phyloP scores from a whole-genome alignment of 2,329 filamentous ascomycete genomes.

The Fonsecaea pugnacius region DNA sequence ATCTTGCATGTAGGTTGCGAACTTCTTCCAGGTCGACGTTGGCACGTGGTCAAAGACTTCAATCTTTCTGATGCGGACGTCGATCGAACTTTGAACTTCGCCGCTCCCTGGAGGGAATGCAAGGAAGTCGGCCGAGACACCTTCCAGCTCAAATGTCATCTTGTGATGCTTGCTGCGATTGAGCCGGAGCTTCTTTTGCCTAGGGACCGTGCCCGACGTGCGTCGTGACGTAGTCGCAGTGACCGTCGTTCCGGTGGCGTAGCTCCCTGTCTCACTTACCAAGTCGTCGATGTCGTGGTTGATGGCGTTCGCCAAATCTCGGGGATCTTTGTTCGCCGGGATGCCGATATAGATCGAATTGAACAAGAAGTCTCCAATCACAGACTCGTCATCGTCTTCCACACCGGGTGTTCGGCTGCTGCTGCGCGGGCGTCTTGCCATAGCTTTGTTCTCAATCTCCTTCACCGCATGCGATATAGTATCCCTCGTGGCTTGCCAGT shows the following conservation, averaged over 20 bases:
- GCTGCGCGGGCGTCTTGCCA: constrained; percentile 68
- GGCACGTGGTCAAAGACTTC: constrained; percentile 94
- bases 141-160: constrained; percentile 89
- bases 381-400: constrained; percentile 74
- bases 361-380: constrained; percentile 94
- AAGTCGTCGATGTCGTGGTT: constrained; percentile 86
- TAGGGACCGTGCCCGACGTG: constrained; percentile 39
- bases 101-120: constrained; percentile 75
- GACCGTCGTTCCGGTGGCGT: constrained; percentile 71
- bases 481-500: constrained; percentile 87
- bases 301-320: constrained; percentile 79
- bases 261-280: constrained; percentile 84
- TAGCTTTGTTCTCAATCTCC: constrained; percentile 80
- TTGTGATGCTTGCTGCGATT: constrained; percentile 89
- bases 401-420: constrained; percentile 60
- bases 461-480: constrained; percentile 86
- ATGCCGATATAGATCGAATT: constrained; percentile 99
- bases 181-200: constrained; percentile 69
- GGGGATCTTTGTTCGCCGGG: constrained; percentile 80
- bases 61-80: constrained; percentile 78
- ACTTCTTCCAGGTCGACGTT: constrained; percentile 97
- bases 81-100: constrained; percentile 85
- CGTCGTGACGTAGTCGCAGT: constrained; percentile 45
- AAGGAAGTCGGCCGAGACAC: constrained; percentile 80
- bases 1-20: constrained; percentile 89